Conservation (phyloP, 345 rosid genomes). For the Linum trigynum region DNA sequence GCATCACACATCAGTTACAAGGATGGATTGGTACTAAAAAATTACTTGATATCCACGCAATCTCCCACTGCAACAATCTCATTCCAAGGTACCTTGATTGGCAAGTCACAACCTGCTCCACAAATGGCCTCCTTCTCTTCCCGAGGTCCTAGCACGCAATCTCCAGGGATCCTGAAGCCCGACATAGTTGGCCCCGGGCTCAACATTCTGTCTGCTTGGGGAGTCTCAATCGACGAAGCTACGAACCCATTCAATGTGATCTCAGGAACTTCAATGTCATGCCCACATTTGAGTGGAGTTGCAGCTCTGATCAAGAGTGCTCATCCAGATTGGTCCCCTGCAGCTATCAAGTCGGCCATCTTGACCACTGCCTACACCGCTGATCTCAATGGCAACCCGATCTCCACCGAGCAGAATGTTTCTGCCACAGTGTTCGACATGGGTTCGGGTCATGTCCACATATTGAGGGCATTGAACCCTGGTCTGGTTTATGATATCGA, state of each 20-base stretch:
- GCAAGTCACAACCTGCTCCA: neutral
- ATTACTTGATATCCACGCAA: constrained; percentile 18
- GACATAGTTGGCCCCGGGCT: neutral
- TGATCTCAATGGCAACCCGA: neutral
- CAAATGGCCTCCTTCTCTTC: neutral
- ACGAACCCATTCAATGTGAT: neutral
- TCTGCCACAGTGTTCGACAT: neutral
- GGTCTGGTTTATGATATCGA: no score
- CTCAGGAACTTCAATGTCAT: neutral
- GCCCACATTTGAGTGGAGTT: neutral
- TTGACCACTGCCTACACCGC: neutral
- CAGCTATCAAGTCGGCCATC: no score
- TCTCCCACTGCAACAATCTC: neutral
- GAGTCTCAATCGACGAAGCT: neutral
- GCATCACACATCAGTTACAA: constrained; percentile 16
- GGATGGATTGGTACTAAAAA: constrained; percentile 13
- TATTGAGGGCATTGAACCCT: neutral
- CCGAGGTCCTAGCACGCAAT: neutral
- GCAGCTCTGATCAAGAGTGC: no score
- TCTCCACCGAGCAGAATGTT: neutral
- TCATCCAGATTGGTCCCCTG: no score
- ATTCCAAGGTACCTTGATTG: neutral
- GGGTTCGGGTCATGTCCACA: neutral
- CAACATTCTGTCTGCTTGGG: neutral
- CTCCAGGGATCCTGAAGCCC: neutral